Base-by-base conservation (phyloP, 140 eudicot genomes). In the Senecio squalidus region DNA sequence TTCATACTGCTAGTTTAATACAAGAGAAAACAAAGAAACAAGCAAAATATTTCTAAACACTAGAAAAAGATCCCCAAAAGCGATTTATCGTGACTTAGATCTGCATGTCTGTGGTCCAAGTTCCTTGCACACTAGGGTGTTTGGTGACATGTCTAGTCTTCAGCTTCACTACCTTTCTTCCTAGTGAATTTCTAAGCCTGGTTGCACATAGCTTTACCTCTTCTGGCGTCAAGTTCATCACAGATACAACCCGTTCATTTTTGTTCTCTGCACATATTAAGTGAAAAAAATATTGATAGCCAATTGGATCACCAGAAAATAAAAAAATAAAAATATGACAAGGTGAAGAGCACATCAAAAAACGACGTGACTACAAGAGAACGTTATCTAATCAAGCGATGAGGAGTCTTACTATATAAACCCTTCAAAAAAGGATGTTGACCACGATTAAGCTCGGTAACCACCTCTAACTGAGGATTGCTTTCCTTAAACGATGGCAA, bases 61-160 rank as follows among this genome's bases (percentile, higher is more conserved):
- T 7, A 56, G 11, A 24, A 31, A 40, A 56, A 48, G 31, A 48
- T 57, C 52, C 31, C 23, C 22, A 13, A 4, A 56, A 18, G 33
- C 20, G 29, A 23, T 63, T 58, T 24, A n/a, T 5, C 6, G 53
- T 25, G 40, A 43, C 64, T 78, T 73, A 84, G 29, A 83, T 51
- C 72, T 80, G 70, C 72, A 76, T n/a, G 63, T 18, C 81, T 0
- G 94, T 91, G 21, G 88, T 75, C 98, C 98, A 91, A 22, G 95
- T 91, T 25, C 98, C 98, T 78, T 91, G 98, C 18, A 91, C 98
- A 26, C 94, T 91, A 4, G 98, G 96, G 73, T 91, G 79, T 47
- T 76, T 78, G 7, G 96, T 91, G 10, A 83, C 94, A 72, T 86
- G 98, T 46, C 98, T 78, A 0, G 94, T 86, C 88, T 76, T 86